Base-by-base conservation (phyloP, 495 filamentous ascomycete genomes). In the Filosporella fistucella region DNA sequence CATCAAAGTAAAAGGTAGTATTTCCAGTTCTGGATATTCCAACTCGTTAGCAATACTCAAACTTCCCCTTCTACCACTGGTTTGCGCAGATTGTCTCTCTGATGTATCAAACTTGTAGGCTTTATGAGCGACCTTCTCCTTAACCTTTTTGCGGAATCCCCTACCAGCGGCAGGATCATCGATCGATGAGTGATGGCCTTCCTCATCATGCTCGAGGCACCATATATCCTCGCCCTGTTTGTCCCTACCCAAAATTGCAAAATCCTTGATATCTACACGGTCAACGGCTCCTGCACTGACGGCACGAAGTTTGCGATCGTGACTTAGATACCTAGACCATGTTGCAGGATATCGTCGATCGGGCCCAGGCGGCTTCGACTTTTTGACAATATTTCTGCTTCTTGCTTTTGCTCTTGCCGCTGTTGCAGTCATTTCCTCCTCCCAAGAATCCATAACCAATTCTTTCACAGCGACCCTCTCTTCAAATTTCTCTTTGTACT, bases 21-120 rank as follows among this genome's bases (percentile, higher is more conserved):
- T 20, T 29, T 59, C 56, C 26, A 57, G 36, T 23, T 60, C 54
- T 3, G 57, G 57, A 38, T 33, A 60, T 17, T 60, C 51, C 32
- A 55, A 30, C n/a, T 44, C 24, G n/a, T 39, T 30, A 13, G 32
- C 25, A 8, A 49, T 18, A 37, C 12, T 45, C 17, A 52, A 29
- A 26, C 57, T 60, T 7, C 51, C 43, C 38, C 48, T 47, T 22
- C 57, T 37, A 6, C 54, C 51, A 10, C 20, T 40, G 7, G 40
- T 45, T n/a, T 44, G 33, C 14, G 7, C 4, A 26, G 28, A 13
- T 18, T 51, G 48, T 1, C 45, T 33, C 17, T 37, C 40, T 12
- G n/a, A 17, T 33, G 48, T 51, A n/a, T 50, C 26, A 16, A 29
- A 41, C 17, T 43, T 40, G 28, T 56, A 45, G 2, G 48, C 20